Evolutionary conservation across 805 yeast genomes (phyloP).

Genomic region (Candida sphagnicola): DNA sequence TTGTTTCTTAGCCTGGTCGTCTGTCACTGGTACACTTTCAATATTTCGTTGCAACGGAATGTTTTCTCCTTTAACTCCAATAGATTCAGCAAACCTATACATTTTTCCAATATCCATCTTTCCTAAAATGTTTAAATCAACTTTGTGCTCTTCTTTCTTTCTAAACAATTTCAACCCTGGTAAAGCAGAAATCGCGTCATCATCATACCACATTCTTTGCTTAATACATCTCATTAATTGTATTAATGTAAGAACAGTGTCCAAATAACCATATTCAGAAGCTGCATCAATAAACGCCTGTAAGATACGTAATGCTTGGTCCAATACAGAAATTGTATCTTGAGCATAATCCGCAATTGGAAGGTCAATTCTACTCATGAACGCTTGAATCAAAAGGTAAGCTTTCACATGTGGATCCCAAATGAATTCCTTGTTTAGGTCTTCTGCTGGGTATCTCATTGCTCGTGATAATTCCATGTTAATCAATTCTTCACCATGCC

Average conservation of each 20-base stretch:
- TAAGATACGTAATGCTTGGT: conserved; percentile 87
- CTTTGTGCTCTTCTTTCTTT: not conserved
- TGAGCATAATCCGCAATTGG: conserved; percentile 95
- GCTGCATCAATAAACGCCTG: conserved; percentile 92
- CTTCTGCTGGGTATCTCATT: conserved; percentile 60
- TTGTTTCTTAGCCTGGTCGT: conserved; percentile 36
- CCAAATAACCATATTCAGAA: conserved; percentile 72
- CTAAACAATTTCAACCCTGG: conserved; percentile 39
- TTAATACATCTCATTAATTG: conserved; percentile 80
- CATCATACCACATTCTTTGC: conserved; percentile 85
- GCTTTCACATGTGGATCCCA: conserved; percentile 90
- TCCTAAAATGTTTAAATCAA: conserved; percentile 42
- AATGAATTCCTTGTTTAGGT: conserved; percentile 55
- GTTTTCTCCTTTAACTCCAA: conserved; percentile 29
- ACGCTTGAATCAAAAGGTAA: conserved; percentile 68
- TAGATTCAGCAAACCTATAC: conserved; percentile 27
- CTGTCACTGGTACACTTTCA: conserved; percentile 8
- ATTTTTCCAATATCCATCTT: conserved; percentile 31
- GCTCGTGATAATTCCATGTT: conserved; percentile 79
- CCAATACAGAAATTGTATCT: conserved; percentile 89
- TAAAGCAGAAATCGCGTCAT: conserved; percentile 56
- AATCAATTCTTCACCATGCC: conserved; percentile 88
- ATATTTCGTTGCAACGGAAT: conserved; percentile 1
- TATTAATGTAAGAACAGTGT: conserved; percentile 59
- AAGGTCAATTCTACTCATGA: conserved; percentile 64